Base-by-base conservation (phyloP, 352 stramenopile species). In the Phytopythium oedochilum region DNA sequence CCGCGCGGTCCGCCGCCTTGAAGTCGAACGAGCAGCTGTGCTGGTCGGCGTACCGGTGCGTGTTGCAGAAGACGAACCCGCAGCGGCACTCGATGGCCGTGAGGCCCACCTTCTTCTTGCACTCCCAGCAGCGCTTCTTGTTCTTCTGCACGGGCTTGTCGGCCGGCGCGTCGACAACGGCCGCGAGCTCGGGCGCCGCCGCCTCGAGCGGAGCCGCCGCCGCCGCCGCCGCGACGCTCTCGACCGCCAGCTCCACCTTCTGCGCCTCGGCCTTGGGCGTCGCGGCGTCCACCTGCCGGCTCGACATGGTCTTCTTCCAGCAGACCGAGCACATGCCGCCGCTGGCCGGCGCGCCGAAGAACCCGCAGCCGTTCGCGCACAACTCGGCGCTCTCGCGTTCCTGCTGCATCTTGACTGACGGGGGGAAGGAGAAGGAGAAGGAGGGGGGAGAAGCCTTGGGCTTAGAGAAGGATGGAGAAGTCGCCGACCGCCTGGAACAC, bases 61-160 rank as follows among this genome's bases (percentile, higher is more conserved):
- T 68, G 58, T 69, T 86, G 70, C 89, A 97, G 61, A 91, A 96
- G 23, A 96, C 75, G 56, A 83, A 95, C 54, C 85, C 85, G 56
- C 89, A 97, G 44, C 83, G 81, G 66, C 89, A 97, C 62, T 94
- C 83, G 54, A 96, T 91, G 20, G 86, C 89, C 22, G 86, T 95
- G 7, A 96, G 71, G 0, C 89, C 87, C 20, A 96, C 81, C 67
- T 96, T 96, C 71, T 96, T 96, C 70, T 89, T 92, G 77, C 89
- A 97, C 55, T 91, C 78, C 75, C 85, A 96, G 76, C 89, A 97
- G 26, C 85, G 80, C 60, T 92, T 93, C 57, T 89, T 86, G 71
- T 96, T 96, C 70, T 91, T 96, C 73, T 97, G 89, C 44, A 92
- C 70, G 23, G 64, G 59, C 46, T 76, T 80, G 11, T 55, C 47